Percentiles rank a stretch among this genome's conserved stretches.
phyloP scores from a whole-genome alignment of 2,329 filamentous ascomycete species.

The Pseudogymnoascus sp. region DNA sequence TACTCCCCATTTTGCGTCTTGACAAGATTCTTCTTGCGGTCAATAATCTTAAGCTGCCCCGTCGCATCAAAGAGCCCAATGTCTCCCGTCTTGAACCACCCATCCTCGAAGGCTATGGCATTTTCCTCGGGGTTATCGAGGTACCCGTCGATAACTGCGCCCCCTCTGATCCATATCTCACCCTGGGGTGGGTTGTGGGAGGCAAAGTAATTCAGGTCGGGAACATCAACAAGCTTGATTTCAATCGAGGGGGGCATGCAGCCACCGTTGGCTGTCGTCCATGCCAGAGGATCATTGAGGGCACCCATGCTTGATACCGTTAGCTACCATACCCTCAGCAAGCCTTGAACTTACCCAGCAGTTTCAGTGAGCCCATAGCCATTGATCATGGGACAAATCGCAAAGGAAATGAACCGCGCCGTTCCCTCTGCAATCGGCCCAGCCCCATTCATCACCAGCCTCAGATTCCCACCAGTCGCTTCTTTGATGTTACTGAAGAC shows the following conservation, averaged over 20 bases:
- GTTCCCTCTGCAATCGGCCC: slow-evolving; percentile 85
- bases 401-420: slow-evolving; percentile 82
- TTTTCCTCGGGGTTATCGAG: slow-evolving; percentile 84
- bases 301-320: slow-evolving; percentile 52
- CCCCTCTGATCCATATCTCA: slow-evolving; percentile 83
- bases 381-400: slow-evolving; percentile 86
- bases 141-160: slow-evolving; percentile 68
- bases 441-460: slow-evolving; percentile 90
- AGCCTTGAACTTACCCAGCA: slow-evolving; percentile 41
- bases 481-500: slow-evolving; percentile 91
- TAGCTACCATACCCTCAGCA: background rate
- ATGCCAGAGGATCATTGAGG: slow-evolving; percentile 78
- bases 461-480: slow-evolving; percentile 78
- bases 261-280: slow-evolving; percentile 70
- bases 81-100: slow-evolving; percentile 96
- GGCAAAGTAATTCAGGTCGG: slow-evolving; percentile 73
- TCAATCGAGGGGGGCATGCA: slow-evolving; percentile 72
- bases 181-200: slow-evolving; percentile 74
- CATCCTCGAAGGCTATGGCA: slow-evolving; percentile 69
- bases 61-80: slow-evolving; percentile 80
- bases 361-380: slow-evolving; percentile 97
- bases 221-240: slow-evolving; percentile 83
- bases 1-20: slow-evolving; percentile 96
- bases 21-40: slow-evolving; percentile 96
- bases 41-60: slow-evolving; percentile 80